Evolutionary conservation across 1,284 basidiomycete genomes (phyloP).

Genomic region (Puccinia triticina): DNA sequence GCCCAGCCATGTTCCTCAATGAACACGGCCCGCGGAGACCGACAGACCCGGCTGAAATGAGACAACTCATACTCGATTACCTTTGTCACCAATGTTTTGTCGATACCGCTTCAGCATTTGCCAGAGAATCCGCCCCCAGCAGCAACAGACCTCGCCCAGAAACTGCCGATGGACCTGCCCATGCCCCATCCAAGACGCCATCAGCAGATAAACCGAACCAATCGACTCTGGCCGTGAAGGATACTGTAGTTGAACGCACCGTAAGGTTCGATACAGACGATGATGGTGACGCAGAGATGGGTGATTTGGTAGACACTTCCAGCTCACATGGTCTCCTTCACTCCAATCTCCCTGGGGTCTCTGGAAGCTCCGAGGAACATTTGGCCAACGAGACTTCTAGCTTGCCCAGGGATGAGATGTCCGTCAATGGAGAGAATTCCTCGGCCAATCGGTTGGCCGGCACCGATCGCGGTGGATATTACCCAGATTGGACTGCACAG

Average conservation of each 20-base stretch:
- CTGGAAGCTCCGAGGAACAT: not conserved
- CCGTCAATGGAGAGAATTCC: not conserved
- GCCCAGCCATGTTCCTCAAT: slow-evolving; percentile 22
- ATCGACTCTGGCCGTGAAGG: slow-evolving; percentile 37
- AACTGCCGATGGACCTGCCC: not conserved
- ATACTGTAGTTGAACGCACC: slow-evolving; percentile 42
- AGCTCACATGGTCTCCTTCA: slow-evolving; percentile 11
- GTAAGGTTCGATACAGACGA: slow-evolving; percentile 50
- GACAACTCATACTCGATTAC: slow-evolving; percentile 77
- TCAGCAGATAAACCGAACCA: not conserved
- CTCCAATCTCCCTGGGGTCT: not conserved
- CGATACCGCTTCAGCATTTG: slow-evolving; percentile 72
- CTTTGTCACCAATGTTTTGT: slow-evolving; percentile 74
- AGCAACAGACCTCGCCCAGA: slow-evolving; percentile 6
- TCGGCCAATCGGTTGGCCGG: not conserved
- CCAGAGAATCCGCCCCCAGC: slow-evolving; percentile 65
- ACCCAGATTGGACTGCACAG: slow-evolving; percentile 45
- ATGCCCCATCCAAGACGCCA: slow-evolving; percentile 8
- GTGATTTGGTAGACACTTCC: slow-evolving; percentile 22
- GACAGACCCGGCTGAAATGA: slow-evolving; percentile 54
- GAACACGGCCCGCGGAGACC: slow-evolving; percentile 34
- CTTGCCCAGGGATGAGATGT: not conserved
- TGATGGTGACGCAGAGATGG: slow-evolving; percentile 50
- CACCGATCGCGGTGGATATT: slow-evolving; percentile 1
- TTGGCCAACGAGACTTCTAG: slow-evolving; percentile 1